Evolutionary conservation across 75 land plant species (phyloP).

Genomic region (Isoetes taiwanensis): DNA sequence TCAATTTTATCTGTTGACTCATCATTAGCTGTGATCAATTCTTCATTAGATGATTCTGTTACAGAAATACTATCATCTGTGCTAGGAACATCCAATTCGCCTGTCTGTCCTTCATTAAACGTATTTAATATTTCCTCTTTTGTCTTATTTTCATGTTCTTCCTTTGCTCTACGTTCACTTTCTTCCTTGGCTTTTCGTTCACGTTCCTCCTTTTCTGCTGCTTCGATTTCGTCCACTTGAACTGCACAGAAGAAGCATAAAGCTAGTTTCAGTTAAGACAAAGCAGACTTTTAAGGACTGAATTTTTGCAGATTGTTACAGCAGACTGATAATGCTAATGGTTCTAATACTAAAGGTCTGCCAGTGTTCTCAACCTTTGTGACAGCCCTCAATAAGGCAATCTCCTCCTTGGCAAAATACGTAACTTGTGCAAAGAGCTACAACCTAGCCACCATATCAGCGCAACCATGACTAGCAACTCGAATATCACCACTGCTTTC

Average conservation of each 20-base stretch:
- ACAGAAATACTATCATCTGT: no score
- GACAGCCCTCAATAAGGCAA: background rate
- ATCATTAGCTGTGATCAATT: no score
- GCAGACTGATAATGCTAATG: no score
- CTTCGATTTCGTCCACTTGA: slow-evolving; percentile 60
- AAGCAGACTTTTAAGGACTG: no score
- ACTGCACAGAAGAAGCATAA: slow-evolving; percentile 19
- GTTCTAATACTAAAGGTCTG: no score
- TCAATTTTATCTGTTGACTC: no score
- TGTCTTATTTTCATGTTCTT: slow-evolving; percentile 39
- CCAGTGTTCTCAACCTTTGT: background rate
- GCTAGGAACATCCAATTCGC: no score
- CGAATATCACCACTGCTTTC: background rate
- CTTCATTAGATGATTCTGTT: no score
- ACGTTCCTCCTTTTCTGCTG: slow-evolving; percentile 58
- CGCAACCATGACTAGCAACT: background rate
- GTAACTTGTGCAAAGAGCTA: background rate
- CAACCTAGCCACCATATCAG: background rate
- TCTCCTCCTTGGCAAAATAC: background rate
- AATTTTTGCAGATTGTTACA: no score
- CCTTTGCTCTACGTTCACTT: slow-evolving; percentile 39
- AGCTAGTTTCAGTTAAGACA: no score
- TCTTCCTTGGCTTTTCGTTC: slow-evolving; percentile 4
- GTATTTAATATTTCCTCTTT: no score
- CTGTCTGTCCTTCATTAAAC: no score